Evolutionary conservation across 192 early-diverging fungal genomes (phyloP).

Genomic region (Podila horticola): DNA sequence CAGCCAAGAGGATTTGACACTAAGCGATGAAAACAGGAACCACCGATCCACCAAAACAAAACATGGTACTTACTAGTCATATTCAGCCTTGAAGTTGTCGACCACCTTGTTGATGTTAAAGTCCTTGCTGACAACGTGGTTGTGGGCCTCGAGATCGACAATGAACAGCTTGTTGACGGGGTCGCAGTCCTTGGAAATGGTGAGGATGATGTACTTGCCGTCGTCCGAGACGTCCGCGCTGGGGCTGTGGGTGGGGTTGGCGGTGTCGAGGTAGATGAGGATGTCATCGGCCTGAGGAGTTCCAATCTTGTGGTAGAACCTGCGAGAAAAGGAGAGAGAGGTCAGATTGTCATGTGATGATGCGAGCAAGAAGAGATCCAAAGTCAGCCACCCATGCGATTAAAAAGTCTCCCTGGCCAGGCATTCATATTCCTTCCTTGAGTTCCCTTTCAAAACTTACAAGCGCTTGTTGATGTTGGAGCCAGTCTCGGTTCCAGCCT

Average conservation of each 20-base stretch:
- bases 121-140: constrained; percentile 13
- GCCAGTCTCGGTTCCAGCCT: constrained; percentile 32
- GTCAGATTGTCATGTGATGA: neutral
- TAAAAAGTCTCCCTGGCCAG: no score
- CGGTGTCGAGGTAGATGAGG: constrained; percentile 61
- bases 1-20: no score
- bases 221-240: constrained; percentile 57
- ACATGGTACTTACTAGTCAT: constrained; percentile 42
- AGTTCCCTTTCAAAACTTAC: constrained; percentile 12
- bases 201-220: constrained; percentile 69
- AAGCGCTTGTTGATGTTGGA: constrained; percentile 31
- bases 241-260: constrained; percentile 56
- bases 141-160: constrained; percentile 41
- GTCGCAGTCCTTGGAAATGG: constrained; percentile 56
- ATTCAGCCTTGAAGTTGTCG: constrained; percentile 63
- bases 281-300: constrained; percentile 70
- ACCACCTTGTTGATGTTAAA: constrained; percentile 59
- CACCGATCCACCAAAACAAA: no score
- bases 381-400: no score
- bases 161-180: constrained; percentile 57
- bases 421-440: no score
- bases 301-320: constrained; percentile 67
- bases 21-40: no score
- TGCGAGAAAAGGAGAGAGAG: neutral
- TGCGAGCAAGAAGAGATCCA: no score